These are phyloP conservation scores for Basidioascus undulatus DNA, from an alignment of 768 basidiomycete species.

Conservation along the genomic window DNA sequence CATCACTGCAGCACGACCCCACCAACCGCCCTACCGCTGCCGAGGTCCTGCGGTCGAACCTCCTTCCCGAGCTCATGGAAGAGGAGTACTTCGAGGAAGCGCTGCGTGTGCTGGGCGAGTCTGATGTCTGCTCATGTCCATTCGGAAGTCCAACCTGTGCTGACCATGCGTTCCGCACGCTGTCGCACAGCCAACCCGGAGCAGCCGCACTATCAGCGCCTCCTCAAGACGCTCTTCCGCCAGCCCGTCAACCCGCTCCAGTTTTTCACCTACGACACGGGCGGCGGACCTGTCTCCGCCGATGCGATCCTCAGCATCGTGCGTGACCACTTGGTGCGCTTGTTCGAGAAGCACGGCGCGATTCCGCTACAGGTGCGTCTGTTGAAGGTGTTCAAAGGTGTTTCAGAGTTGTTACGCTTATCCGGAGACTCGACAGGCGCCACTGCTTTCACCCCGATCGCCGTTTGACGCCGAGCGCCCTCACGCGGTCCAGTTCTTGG, in stretches of 20 bases:
- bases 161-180: neutral
- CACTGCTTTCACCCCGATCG: no score
- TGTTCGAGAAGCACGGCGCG: conserved; percentile 75
- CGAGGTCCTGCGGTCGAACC: conserved; percentile 54
- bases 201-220: conserved; percentile 53
- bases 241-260: conserved; percentile 40
- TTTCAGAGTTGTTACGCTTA: no score
- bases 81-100: conserved; percentile 71
- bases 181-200: conserved; percentile 39
- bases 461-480: no score
- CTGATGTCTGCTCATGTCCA: neutral
- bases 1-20: conserved; percentile 65
- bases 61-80: conserved; percentile 52
- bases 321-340: conserved; percentile 43
- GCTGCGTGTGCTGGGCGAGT: conserved; percentile 44
- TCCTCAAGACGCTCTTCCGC: conserved; percentile 53
- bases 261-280: conserved; percentile 48
- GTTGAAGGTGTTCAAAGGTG: no score
- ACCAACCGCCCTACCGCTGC: conserved; percentile 49
- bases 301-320: conserved; percentile 47
- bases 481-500: conserved; percentile 29
- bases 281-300: conserved; percentile 42
- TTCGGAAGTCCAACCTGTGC: no score
- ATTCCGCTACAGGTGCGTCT: conserved; percentile 54
- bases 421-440: no score